A percentile compares a stretch with the other conserved stretches of the same genome.
Conservation (phyloP, 1,139 yeast species). For the Meyerozyma elateridarum region DNA sequence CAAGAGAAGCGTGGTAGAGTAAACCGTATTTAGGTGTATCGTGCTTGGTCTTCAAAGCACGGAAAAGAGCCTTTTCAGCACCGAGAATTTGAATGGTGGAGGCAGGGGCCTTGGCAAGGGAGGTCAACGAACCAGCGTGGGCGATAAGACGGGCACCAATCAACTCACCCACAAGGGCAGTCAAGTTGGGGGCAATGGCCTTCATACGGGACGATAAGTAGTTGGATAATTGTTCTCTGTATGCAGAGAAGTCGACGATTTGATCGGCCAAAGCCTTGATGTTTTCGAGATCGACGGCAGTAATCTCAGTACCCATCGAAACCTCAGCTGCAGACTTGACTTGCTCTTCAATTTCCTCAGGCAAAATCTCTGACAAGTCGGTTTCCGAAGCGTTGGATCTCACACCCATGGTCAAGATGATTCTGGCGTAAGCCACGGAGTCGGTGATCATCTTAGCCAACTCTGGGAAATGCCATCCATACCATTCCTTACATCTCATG, state of each 20-base stretch:
- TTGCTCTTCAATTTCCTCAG: slow-evolving; percentile 84
- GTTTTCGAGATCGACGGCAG: slow-evolving; percentile 80
- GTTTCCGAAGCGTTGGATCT: slow-evolving; percentile 88
- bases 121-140: slow-evolving; percentile 92
- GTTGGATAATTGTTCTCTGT: slow-evolving; percentile 88
- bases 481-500: slow-evolving; percentile 99
- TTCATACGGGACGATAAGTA: slow-evolving; percentile 92
- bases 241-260: slow-evolving; percentile 89
- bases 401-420: slow-evolving; percentile 89
- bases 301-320: slow-evolving; percentile 97
- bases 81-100: slow-evolving; percentile 98
- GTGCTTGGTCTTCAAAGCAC: slow-evolving; percentile 97
- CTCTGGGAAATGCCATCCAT: slow-evolving; percentile 99
- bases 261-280: slow-evolving; percentile 88
- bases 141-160: slow-evolving; percentile 98
- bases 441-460: slow-evolving; percentile 95
- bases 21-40: slow-evolving; percentile 98
- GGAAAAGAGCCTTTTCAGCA: slow-evolving; percentile 98
- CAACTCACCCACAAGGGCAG: slow-evolving; percentile 93
- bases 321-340: slow-evolving; percentile 93
- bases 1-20: slow-evolving; percentile 92
- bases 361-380: slow-evolving; percentile 86
- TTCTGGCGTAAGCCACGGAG: slow-evolving; percentile 91
- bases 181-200: slow-evolving; percentile 96
- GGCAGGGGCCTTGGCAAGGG: slow-evolving; percentile 96